Evolutionary conservation across 352 stramenopile species (phyloP), one percentile per base, ranked within the genome.

Genomic region (Pythium monospermum): DNA sequence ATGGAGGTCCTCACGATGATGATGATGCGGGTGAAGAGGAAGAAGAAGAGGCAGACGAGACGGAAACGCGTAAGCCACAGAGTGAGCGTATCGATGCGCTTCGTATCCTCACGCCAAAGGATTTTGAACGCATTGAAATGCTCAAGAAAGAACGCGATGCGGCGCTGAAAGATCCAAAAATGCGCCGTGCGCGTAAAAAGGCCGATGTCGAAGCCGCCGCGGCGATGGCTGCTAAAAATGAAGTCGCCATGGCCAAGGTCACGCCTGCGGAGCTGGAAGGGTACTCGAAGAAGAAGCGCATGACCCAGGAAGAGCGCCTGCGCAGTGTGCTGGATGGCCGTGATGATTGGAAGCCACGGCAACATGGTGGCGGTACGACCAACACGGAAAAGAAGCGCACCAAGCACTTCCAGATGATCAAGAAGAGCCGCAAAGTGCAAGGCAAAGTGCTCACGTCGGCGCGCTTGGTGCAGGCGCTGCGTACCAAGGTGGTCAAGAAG

Each of bases 321-420:
- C 78, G 77, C 27, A 71, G 61, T 35, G 81, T 98, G 36, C 64
- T 98, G 2, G 85, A 91, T 53, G 94, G 94, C 21, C 78, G 94
- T 35, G 74, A 96, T 26, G 89, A 97, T 48, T 98, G 91, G 59
- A 83, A 98, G 66, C 66, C 86, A 53, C 97, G 97, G 60, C 68
- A 87, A 45, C 87, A 83, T 48, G 87, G 94, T 56, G 95, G 95
- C 50, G 96, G 96, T 62, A 98, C 91, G 22, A 99, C 95, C 31
- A 99, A 99, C 73, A 96, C 82, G 48, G 96, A 99, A 73, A 99
- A 99, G 77, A 87, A 88, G 58, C 83, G 96, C 42, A 85, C 93
- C 11, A 99, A 99, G 81, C 98, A 98, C 69, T 99, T 98, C 51
- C 83, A 97, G 59, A 99, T 99, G 96, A 89, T 97, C 41, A 97